Conservation (phyloP, 225 moss, liverwort and hornwort species). For the Physcomitrellopsis africana region DNA sequence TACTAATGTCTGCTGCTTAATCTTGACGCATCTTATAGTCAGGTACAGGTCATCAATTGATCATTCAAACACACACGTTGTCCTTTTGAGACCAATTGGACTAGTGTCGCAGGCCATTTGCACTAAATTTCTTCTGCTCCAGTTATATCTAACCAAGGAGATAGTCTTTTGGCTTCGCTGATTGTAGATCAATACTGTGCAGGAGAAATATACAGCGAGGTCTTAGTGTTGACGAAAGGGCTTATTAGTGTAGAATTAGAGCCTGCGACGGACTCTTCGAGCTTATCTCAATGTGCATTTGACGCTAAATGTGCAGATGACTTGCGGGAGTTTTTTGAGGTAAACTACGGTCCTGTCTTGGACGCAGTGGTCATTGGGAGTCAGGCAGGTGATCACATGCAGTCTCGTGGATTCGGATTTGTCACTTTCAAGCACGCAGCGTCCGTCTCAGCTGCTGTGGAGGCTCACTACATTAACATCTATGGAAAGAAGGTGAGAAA, state of each 20-base stretch:
- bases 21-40: conserved; percentile 39
- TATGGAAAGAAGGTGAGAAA: conserved; percentile 88
- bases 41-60: conserved; percentile 38
- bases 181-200: not conserved
- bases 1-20: conserved; percentile 45
- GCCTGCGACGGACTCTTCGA: not conserved
- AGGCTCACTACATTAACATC: conserved; percentile 90
- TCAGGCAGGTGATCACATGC: conserved; percentile 91
- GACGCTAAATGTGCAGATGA: conserved; percentile 63
- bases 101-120: conserved; percentile 23
- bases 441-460: conserved; percentile 89
- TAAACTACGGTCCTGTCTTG: conserved; percentile 84
- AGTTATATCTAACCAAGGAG: conserved; percentile 7
- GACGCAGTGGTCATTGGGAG: conserved; percentile 94
- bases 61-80: conserved; percentile 37
- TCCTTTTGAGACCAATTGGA: conserved; percentile 18
- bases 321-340: conserved; percentile 92
- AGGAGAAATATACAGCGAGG: too few species aligned
- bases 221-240: too few species aligned
- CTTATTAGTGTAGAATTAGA: too few species aligned
- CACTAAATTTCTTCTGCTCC: not conserved
- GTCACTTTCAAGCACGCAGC: conserved; percentile 94
- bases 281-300: conserved; percentile 23
- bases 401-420: conserved; percentile 97
- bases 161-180: conserved; percentile 12